phyloP scores from a whole-genome alignment of 306 rosid genomes.

The Delonix regia region DNA sequence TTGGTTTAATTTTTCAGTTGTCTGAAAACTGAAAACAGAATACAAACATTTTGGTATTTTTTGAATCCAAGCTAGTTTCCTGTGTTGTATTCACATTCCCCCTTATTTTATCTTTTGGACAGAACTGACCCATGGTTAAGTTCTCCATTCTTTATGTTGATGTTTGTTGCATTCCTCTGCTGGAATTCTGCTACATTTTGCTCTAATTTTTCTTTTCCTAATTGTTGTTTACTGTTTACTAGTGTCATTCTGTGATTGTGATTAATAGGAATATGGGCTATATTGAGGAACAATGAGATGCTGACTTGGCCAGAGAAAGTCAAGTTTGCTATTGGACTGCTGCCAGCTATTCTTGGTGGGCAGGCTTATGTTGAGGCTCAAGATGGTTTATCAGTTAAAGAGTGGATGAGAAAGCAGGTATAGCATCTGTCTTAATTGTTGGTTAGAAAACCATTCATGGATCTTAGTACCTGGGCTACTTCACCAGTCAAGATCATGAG shows the following conservation, averaged over 20 bases:
- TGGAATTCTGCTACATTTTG: constrained; percentile 15
- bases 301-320: constrained; percentile 97
- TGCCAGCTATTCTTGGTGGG: constrained; percentile 97
- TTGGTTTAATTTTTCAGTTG: constrained; percentile 25
- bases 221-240: constrained; percentile 10
- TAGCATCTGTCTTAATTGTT: constrained; percentile 16
- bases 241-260: constrained; percentile 31
- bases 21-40: constrained; percentile 3
- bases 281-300: constrained; percentile 94
- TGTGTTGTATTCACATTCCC: constrained; percentile 19
- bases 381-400: constrained; percentile 80
- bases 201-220: constrained; percentile 18
- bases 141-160: constrained; percentile 3
- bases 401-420: constrained; percentile 98
- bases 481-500: constrained; percentile 1
- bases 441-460: constrained; percentile 8
- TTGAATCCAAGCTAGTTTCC: neutral
- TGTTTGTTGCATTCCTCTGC: neutral
- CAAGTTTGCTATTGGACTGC: constrained; percentile 92
- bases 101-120: constrained; percentile 3
- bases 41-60: neutral
- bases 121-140: constrained; percentile 8
- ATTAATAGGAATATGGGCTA: constrained; percentile 89
- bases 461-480: constrained; percentile 10
- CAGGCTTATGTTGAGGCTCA: constrained; percentile 96